These are phyloP conservation scores for Alopecurus myosuroides DNA, from an alignment of 176 grass and related monocot species.

Conservation along the genomic window DNA sequence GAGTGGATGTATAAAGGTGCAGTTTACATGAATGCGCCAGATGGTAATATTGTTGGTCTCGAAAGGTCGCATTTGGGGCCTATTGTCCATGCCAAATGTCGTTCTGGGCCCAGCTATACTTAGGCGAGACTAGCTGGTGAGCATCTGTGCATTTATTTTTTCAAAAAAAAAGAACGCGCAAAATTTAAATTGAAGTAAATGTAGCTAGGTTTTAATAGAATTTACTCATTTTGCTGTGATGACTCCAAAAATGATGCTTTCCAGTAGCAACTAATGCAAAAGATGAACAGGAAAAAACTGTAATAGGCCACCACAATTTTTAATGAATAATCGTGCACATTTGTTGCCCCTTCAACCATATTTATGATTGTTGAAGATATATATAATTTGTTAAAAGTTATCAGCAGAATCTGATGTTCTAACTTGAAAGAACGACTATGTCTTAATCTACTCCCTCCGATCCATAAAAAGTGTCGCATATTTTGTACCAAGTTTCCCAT, in stretches of 20 bases:
- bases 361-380: not conserved
- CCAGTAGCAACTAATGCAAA: not conserved
- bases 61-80: slow-evolving; percentile 63
- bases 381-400: not conserved
- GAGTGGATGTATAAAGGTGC: slow-evolving; percentile 99
- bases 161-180: not conserved
- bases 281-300: not conserved
- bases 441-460: too few relatives aligned
- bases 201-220: not conserved
- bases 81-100: slow-evolving; percentile 99
- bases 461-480: too few relatives aligned
- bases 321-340: not conserved
- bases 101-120: slow-evolving; percentile 46
- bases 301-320: not conserved
- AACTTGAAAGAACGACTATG: not conserved
- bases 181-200: slow-evolving; percentile 8
- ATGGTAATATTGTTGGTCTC: slow-evolving; percentile 59
- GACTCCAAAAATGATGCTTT: not conserved
- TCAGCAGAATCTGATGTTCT: not conserved
- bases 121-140: slow-evolving; percentile 49
- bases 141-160: slow-evolving; percentile 24
- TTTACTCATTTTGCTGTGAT: not conserved
- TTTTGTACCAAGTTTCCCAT: too few relatives aligned
- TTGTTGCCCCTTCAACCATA: not conserved
- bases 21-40: slow-evolving; percentile 80